Conservation (phyloP, 140 eudicot genomes). For the Bidens hawaiensis region DNA sequence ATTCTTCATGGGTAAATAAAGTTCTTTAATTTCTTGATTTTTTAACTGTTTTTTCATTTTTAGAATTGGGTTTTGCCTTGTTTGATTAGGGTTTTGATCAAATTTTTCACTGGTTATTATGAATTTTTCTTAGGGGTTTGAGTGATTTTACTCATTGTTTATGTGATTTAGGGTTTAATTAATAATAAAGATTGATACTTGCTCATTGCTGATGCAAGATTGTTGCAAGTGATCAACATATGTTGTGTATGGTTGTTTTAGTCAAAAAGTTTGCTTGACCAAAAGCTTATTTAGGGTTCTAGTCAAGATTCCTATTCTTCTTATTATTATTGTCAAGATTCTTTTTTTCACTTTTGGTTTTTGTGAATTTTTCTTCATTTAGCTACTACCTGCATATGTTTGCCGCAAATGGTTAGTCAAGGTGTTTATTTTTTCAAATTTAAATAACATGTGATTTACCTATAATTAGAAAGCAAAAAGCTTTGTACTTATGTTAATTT, state of each 20-base stretch:
- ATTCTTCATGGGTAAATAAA: constrained; percentile 34
- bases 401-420: constrained; percentile 21
- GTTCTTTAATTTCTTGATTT: not conserved
- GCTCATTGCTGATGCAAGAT: constrained; percentile 1
- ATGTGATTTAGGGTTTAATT: not conserved
- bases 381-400: constrained; percentile 1
- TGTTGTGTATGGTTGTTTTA: not conserved
- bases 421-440: not conserved
- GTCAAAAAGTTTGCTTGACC: constrained; percentile 21
- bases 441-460: not conserved
- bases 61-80: constrained; percentile 14
- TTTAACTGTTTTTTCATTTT: not conserved
- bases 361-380: not conserved
- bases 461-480: not conserved
- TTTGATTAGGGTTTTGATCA: constrained; percentile 21
- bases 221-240: constrained; percentile 11
- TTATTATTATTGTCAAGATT: constrained; percentile 13
- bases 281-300: constrained; percentile 16
- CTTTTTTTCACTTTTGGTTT: not conserved
- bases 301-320: constrained; percentile 24
- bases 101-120: not conserved
- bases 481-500: not conserved
- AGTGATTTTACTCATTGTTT: not conserved
- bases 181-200: not conserved
- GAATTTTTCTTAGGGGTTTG: not conserved